phyloP scores from a whole-genome alignment of 2,329 filamentous ascomycete genomes.

The Rhynchosporium graminicola region DNA sequence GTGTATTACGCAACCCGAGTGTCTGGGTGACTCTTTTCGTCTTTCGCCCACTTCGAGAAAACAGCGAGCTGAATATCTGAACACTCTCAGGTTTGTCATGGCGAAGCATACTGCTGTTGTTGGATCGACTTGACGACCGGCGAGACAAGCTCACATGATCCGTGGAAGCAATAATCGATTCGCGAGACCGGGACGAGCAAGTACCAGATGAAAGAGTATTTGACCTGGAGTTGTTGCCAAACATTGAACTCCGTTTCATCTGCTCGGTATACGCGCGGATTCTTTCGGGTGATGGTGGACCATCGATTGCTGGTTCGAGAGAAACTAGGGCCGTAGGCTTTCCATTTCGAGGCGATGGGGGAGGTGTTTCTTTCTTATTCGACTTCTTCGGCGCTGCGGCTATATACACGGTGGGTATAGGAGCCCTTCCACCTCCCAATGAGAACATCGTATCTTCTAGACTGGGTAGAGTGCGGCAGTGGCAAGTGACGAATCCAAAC shows the following conservation, averaged over 20 bases:
- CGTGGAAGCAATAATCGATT: constrained; percentile 34
- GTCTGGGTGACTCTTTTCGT: constrained; percentile 51
- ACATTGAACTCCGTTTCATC: constrained; percentile 55
- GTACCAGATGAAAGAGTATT: constrained; percentile 56
- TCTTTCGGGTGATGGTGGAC: constrained; percentile 60
- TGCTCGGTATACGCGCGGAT: constrained; percentile 60
- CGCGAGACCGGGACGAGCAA: constrained; percentile 53
- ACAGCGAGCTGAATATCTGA: constrained; percentile 59
- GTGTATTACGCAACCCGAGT: constrained; percentile 21
- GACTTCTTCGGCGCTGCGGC: constrained; percentile 20
- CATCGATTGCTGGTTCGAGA: constrained; percentile 60
- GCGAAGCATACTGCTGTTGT: constrained; percentile 52
- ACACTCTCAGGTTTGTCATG: constrained; percentile 58
- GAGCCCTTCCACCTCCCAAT: constrained; percentile 26
- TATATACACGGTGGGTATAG: constrained; percentile 24
- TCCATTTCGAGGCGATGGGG: constrained; percentile 20
- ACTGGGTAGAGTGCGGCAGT: constrained; percentile 33
- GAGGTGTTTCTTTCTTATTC: constrained; percentile 24
- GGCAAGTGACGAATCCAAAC: constrained; percentile 22
- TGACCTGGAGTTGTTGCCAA: constrained; percentile 48
- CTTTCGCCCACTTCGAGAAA: constrained; percentile 53
- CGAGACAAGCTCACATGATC: constrained; percentile 50
- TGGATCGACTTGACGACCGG: constrained; percentile 58
- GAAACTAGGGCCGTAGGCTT: constrained; percentile 43
- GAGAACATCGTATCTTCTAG: constrained; percentile 36